Percentiles rank a stretch among this genome's conserved stretches.
These are phyloP conservation scores for Myxozyma melibiosi DNA, from an alignment of 805 yeast genomes.

Conservation along the genomic window DNA sequence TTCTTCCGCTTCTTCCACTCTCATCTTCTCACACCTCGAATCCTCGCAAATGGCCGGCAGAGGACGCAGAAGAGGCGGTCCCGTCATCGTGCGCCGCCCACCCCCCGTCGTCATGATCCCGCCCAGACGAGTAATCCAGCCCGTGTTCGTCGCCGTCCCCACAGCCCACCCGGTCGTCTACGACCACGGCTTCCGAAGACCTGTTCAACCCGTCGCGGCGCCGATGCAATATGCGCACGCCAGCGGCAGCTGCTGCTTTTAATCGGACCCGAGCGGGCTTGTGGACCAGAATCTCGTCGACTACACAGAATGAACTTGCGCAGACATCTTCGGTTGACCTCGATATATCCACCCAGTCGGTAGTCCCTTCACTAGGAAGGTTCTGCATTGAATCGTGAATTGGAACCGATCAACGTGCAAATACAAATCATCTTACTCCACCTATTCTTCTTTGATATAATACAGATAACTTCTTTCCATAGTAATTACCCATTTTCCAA, in stretches of 20 bases:
- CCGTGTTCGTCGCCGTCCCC: not conserved
- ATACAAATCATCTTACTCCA: too few relatives aligned
- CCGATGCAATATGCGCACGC: not conserved
- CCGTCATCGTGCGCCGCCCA: not conserved
- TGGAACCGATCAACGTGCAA: too few relatives aligned
- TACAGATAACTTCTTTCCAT: too few relatives aligned
- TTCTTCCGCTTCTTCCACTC: not conserved
- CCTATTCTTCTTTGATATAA: too few relatives aligned
- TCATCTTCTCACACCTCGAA: not conserved
- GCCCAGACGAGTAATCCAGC: constrained; percentile 6
- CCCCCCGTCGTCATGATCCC: constrained; percentile 3
- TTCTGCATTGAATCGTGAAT: too few relatives aligned
- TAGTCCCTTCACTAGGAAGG: too few relatives aligned
- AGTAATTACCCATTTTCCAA: too few relatives aligned
- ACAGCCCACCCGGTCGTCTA: constrained; percentile 5
- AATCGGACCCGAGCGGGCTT: not conserved
- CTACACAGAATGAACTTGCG: too few relatives aligned
- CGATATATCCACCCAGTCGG: too few relatives aligned
- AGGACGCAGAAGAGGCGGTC: not conserved
- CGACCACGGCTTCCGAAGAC: constrained; percentile 11
- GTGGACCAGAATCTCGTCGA: not conserved
- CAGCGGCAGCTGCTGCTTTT: constrained; percentile 2
- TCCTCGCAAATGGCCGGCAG: not conserved
- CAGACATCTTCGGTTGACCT: too few relatives aligned
- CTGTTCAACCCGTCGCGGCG: not conserved